Evolutionary conservation across 257 asterid genomes (phyloP), one percentile per base, ranked within the genome.

Genomic region (Nicotiana benthamiana): DNA sequence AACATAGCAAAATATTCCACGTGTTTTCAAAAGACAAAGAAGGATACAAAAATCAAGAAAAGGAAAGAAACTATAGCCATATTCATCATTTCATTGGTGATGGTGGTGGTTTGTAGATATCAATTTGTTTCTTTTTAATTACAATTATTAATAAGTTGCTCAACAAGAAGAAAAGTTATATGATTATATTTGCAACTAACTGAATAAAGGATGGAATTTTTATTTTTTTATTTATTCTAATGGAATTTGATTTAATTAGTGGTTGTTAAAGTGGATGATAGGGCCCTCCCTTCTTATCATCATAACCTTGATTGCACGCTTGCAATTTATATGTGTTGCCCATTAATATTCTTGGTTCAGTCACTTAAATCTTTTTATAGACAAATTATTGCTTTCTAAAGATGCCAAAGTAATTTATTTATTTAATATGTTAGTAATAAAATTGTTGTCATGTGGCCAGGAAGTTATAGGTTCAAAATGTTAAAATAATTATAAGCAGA

Each of bases 301-400:
- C 85, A 89, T 87, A 75, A 80, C 72, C 75, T 59, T 75, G 75
- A 82, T 8, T 83, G 90, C 93, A 89, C 89, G 91, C 91, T 83
- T 86, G 82, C 75, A 86, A 72, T 84, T 83, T 80, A 75, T 32
- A 56, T 63, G 28, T 62, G 77, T 48, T 54, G 46, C 22, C 67
- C 65, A 60, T 59, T 65, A 22, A 62, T 64, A 34, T 83, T 70
- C 63, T 59, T 36, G 6, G 20, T 20, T 61, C 77, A 67, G 24
- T 72, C 62, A 32, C 59, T 61, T 68, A 28, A 52, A 18, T 79
- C 62, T 26, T 56, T 40, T 56, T 16, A 59, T n/a, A 79, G 46
- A 40, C 30, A 48, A 60, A 40, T 27, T 22, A 56, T 56, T 56
- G 9, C 22, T 5, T 54, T 54, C 9, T 17, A 51, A 53, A 53